A percentile compares a stretch with the other conserved stretches of the same genome.
phyloP scores from a whole-genome alignment of 2,329 filamentous ascomycete species.

The Scedosporium aurantiacum region DNA sequence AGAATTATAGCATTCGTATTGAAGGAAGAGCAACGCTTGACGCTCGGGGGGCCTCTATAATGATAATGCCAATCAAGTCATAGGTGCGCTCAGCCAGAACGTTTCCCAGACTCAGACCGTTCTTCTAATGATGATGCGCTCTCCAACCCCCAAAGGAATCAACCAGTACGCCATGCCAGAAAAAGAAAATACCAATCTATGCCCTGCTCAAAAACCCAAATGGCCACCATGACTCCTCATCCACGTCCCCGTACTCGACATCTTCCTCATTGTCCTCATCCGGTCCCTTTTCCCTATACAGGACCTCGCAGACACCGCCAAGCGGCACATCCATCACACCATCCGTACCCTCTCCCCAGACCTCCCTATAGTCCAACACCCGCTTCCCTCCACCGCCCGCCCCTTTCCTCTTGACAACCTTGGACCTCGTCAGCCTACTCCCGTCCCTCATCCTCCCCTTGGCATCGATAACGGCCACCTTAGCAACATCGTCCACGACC shows the following conservation, averaged over 20 bases:
- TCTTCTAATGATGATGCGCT: not conserved
- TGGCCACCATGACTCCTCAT: not conserved
- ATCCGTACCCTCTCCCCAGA: conserved; percentile 91
- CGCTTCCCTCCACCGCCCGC: conserved; percentile 17
- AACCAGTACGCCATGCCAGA: not conserved
- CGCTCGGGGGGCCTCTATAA: no score
- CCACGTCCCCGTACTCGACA: not conserved
- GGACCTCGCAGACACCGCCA: conserved; percentile 85
- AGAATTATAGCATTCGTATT: no score
- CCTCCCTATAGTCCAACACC: conserved; percentile 57
- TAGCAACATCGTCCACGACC: conserved; percentile 80
- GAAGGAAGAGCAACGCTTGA: no score
- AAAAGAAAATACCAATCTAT: not conserved
- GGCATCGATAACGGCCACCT: conserved; percentile 70
- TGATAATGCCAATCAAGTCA: no score
- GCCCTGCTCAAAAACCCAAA: not conserved
- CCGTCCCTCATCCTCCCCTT: conserved; percentile 42
- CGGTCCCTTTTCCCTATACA: conserved; percentile 58
- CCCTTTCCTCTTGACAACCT: conserved; percentile 13
- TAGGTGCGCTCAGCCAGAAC: no score
- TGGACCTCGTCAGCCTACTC: conserved; percentile 23
- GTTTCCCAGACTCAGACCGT: not conserved
- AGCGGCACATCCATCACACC: conserved; percentile 95
- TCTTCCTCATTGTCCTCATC: conserved; percentile 10
- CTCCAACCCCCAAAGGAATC: not conserved